Evolutionary conservation across 495 filamentous ascomycete species (phyloP).

Genomic region (Xylaria cubensis): DNA sequence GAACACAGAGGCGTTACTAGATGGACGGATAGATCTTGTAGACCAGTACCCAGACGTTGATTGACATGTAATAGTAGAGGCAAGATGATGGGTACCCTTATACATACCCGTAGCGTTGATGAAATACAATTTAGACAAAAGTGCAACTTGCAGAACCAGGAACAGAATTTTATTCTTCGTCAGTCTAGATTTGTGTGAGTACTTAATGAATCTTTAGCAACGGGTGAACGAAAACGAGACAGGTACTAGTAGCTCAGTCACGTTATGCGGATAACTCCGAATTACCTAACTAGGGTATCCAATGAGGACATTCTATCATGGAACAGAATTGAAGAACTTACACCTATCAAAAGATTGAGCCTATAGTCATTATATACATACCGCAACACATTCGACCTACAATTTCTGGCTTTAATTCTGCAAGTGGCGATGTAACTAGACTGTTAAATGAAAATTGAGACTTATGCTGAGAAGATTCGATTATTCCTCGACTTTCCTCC

Average conservation of each 20-base stretch:
- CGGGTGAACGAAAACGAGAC: background rate
- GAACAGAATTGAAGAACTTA: too few species aligned
- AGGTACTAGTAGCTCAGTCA: background rate
- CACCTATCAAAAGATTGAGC: too few species aligned
- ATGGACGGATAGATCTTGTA: conserved; percentile 33
- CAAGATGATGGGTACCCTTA: background rate
- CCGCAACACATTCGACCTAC: background rate
- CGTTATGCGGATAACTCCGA: background rate
- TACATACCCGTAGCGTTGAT: background rate
- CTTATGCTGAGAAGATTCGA: background rate
- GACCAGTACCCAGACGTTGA: conserved; percentile 41
- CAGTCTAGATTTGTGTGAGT: background rate
- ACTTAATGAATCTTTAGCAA: background rate
- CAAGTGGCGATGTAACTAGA: background rate
- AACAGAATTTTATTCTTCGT: background rate
- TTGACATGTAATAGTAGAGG: background rate
- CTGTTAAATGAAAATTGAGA: background rate
- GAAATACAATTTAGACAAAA: background rate
- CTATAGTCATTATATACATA: too few species aligned
- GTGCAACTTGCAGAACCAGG: background rate
- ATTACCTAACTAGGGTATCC: background rate
- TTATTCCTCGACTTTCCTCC: background rate
- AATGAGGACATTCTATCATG: background rate
- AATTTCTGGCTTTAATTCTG: background rate
- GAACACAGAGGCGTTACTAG: conserved; percentile 40